Conservation (phyloP, 208 protist genomes). For the Acanthamoeba healyi region DNA sequence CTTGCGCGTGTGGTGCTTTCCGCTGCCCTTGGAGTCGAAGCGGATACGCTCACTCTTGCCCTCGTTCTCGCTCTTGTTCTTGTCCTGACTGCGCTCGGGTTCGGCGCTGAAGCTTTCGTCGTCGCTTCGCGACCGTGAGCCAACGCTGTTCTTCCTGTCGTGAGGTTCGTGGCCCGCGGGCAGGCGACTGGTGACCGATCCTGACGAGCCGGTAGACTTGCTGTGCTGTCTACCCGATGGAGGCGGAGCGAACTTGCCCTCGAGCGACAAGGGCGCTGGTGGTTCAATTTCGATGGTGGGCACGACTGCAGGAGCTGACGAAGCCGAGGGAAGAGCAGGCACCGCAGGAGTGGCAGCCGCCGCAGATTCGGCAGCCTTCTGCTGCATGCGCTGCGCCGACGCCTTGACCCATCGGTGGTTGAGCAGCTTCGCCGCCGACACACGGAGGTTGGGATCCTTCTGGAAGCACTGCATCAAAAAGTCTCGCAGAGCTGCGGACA, state of each 20-base stretch:
- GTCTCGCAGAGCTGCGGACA: constrained; percentile 87
- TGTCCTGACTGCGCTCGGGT: neutral
- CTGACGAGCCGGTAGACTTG: neutral
- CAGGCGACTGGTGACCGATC: neutral
- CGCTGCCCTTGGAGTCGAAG: neutral
- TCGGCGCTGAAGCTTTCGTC: neutral
- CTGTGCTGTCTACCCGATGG: neutral
- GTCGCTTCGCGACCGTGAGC: neutral
- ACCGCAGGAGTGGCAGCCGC: neutral
- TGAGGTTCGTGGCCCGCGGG: neutral
- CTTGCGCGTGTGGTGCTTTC: neutral
- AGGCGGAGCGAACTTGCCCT: neutral
- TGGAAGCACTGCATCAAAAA: constrained; percentile 92
- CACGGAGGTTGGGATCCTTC: constrained; percentile 88
- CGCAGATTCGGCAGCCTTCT: neutral
- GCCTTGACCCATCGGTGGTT: constrained; percentile 85
- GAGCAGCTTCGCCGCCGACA: constrained; percentile 87
- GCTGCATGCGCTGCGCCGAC: constrained; percentile 35
- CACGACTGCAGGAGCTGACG: neutral
- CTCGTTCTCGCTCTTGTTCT: neutral
- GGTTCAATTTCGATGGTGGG: neutral
- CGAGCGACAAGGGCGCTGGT: neutral
- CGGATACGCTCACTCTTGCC: neutral
- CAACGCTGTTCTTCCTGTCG: neutral
- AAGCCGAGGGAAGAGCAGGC: neutral